Conservation (phyloP, 768 basidiomycete species). For the Termitomyces bulborhizus region DNA sequence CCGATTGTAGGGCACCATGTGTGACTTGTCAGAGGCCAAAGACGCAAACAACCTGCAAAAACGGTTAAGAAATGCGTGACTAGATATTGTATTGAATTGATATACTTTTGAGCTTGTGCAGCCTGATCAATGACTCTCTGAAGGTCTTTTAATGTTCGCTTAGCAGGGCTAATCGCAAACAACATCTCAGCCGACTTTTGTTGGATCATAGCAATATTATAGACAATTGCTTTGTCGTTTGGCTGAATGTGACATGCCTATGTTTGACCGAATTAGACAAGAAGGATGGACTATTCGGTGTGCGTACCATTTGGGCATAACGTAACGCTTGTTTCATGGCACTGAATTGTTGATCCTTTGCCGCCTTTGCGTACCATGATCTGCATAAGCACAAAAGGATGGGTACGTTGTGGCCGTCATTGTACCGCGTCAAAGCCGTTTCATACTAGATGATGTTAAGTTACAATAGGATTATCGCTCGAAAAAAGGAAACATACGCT, state of each 20-base stretch:
- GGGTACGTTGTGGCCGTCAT: slow-evolving; percentile 65
- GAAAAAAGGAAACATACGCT: slow-evolving; percentile 52
- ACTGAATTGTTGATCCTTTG: slow-evolving; percentile 76
- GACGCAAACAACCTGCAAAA: slow-evolving; percentile 70
- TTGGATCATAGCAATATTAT: slow-evolving; percentile 98
- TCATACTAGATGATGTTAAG: slow-evolving; percentile 60
- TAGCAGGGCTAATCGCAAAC: slow-evolving; percentile 62
- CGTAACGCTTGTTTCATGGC: slow-evolving; percentile 82
- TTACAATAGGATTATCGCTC: neutral
- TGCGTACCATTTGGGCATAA: slow-evolving; percentile 70
- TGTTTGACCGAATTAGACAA: slow-evolving; percentile 3
- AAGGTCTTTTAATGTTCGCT: slow-evolving; percentile 78
- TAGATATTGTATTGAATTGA: neutral
- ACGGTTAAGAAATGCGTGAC: neutral
- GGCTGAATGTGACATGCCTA: slow-evolving; percentile 85
- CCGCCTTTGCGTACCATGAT: slow-evolving; percentile 92
- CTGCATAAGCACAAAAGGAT: slow-evolving; percentile 83
- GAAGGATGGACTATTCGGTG: neutral
- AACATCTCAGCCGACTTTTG: slow-evolving; percentile 94
- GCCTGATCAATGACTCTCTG: slow-evolving; percentile 76
- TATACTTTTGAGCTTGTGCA: slow-evolving; percentile 79
- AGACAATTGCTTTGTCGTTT: slow-evolving; percentile 82
- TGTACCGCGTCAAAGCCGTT: slow-evolving; percentile 79
- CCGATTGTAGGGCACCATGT: slow-evolving; percentile 71
- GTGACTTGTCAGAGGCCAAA: slow-evolving; percentile 66